Conservation (phyloP, 106 monocot species). For the Alisma plantagoaquatica region DNA sequence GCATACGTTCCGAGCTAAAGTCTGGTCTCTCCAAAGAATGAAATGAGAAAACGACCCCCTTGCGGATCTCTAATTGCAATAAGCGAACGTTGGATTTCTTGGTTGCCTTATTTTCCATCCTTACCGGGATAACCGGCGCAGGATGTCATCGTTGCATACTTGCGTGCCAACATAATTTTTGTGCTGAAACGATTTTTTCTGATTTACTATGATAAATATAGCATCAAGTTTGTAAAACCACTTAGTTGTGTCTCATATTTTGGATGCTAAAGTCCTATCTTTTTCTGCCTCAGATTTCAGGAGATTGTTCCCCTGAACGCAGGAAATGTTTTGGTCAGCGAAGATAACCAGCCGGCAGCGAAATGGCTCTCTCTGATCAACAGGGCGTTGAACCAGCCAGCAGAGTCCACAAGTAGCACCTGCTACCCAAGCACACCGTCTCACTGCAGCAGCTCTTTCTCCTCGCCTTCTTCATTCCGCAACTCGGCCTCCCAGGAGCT, state of each 20-base stretch:
- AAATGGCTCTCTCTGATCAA: constrained; percentile 56
- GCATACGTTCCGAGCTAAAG: too few species aligned
- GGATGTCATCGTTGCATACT: too few species aligned
- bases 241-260: not conserved
- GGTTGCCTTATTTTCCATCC: too few species aligned
- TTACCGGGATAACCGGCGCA: too few species aligned
- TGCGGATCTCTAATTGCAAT: too few species aligned
- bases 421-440: constrained; percentile 24
- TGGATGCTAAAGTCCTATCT: too few species aligned
- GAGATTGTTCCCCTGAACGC: constrained; percentile 71
- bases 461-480: constrained; percentile 2
- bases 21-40: too few species aligned
- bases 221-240: not conserved
- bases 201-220: not conserved
- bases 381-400: constrained; percentile 30
- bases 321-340: constrained; percentile 56
- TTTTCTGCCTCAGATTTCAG: constrained; percentile 35
- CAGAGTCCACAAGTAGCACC: not conserved
- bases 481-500: too few species aligned
- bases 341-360: constrained; percentile 47
- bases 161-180: too few species aligned
- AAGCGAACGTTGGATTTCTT: too few species aligned
- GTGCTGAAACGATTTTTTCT: constrained; percentile 2
- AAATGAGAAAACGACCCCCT: too few species aligned
- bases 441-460: constrained; percentile 1